Percentiles rank a stretch among this genome's conserved stretches.
phyloP scores from a whole-genome alignment of 2,329 filamentous ascomycete genomes.

The Apiospora rasikravindrae region DNA sequence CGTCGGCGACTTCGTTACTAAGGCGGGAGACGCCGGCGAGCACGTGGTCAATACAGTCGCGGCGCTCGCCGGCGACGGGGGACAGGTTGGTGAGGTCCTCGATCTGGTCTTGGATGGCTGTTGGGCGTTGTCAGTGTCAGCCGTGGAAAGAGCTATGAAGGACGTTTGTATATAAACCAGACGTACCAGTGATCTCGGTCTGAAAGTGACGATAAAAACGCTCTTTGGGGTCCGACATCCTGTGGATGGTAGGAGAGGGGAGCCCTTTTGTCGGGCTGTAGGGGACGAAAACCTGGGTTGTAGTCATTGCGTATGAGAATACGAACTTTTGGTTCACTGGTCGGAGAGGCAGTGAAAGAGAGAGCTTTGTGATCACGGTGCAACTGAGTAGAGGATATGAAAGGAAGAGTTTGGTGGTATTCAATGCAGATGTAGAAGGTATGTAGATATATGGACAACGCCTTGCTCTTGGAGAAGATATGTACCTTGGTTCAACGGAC shows the following conservation, averaged over 20 bases:
- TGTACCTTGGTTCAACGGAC: background rate
- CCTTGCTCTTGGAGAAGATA: background rate
- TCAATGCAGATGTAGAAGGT: background rate
- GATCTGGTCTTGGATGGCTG: constrained; percentile 81
- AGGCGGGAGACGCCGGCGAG: constrained; percentile 80
- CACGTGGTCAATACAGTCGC: constrained; percentile 81
- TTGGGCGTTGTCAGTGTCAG: background rate
- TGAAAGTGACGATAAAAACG: constrained; percentile 87
- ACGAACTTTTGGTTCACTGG: background rate
- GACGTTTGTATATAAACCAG: background rate
- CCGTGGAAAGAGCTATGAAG: background rate
- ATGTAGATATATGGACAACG: background rate
- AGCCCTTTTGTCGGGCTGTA: constrained; percentile 9
- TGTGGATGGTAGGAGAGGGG: constrained; percentile 23
- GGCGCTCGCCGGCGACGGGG: constrained; percentile 72
- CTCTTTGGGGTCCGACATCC: constrained; percentile 66
- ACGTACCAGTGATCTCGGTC: constrained; percentile 71
- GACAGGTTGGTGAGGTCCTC: constrained; percentile 67
- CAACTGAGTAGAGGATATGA: background rate
- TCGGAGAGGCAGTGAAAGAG: background rate
- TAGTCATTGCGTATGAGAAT: constrained; percentile 11
- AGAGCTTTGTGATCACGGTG: background rate
- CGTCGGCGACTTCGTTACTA: constrained; percentile 84
- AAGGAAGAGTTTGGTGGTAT: background rate
- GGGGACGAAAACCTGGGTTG: constrained; percentile 19